Base-by-base conservation (phyloP, 441 rosid species). In the Pelargonium citronellum region DNA sequence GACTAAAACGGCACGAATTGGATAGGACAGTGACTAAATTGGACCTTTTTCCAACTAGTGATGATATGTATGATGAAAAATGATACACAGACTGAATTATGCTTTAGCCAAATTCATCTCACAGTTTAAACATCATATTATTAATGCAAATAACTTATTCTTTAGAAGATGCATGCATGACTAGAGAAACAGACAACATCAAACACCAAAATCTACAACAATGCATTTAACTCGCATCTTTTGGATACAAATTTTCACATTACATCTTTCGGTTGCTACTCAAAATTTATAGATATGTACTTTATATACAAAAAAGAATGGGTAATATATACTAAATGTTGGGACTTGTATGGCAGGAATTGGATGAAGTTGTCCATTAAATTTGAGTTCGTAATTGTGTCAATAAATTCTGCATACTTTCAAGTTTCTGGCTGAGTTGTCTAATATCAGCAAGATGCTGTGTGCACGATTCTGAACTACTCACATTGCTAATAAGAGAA, bases 351-450 rank as follows among this genome's bases (percentile, higher is more conserved):
- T 22, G 64, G 34, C 27, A 9, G 64, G n/a, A 16, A 51, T 51
- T 13, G 58, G 3, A 51, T 51, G 58, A 51, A 51, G 24, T 24
- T 60, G 20, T 16, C 12, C 7, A 70, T 80, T 75, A 92, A 41
- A 86, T 85, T 81, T 84, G 89, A 70, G 75, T 79, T 74, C 87
- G 83, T 74, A 95, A 76, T 77, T 83, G 87, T 71, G 69, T 81
- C 84, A 95, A 47, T 72, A 92, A 74, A 71, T 76, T 74, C 84
- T 85, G 90, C 83, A 95, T 83, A 55, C 73, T 77, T 72, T 89
- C 91, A 6, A 95, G 87, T 74, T 86, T 89, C 84, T 83, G 79
- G 27, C 78, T 75, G 13, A 95, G 87, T 69, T 85, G 91, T 57
- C 85, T 79, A 12, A 86, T 69, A 57, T 69, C 80, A 5, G 69